Conservation (phyloP, 192 early-diverging fungal genomes). For the Coemansia asiatica region DNA sequence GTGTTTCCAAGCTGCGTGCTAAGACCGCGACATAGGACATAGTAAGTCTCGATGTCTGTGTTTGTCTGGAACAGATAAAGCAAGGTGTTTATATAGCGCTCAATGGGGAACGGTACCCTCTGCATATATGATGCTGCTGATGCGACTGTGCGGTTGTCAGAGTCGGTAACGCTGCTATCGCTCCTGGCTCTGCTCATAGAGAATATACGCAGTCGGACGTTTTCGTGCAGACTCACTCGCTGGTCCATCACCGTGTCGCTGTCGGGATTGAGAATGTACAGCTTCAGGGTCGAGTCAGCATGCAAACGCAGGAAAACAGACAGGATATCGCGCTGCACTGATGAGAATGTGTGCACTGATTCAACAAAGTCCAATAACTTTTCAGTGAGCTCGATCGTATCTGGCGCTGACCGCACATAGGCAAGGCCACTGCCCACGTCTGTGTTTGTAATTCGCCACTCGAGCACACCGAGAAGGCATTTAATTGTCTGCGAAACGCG, state of each 20-base stretch:
- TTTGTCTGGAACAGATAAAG: slow-evolving; percentile 66
- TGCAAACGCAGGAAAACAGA: slow-evolving; percentile 39
- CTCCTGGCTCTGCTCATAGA: slow-evolving; percentile 1
- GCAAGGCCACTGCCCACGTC: slow-evolving; percentile 18
- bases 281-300: slow-evolving; percentile 39
- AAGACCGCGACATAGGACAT: slow-evolving; percentile 65
- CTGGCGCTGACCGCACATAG: slow-evolving; percentile 20
- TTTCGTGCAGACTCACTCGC: slow-evolving; percentile 50
- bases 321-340: slow-evolving; percentile 41
- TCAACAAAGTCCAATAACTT: slow-evolving; percentile 37
- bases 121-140: background rate
- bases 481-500: slow-evolving; percentile 25
- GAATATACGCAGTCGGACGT: slow-evolving; percentile 34
- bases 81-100: slow-evolving; percentile 61
- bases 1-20: slow-evolving; percentile 71
- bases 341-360: slow-evolving; percentile 37
- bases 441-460: slow-evolving; percentile 40
- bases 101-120: slow-evolving; percentile 52
- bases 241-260: slow-evolving; percentile 52
- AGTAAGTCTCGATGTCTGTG: slow-evolving; percentile 69
- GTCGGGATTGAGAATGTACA: slow-evolving; percentile 34
- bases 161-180: background rate
- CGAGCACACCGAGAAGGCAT: slow-evolving; percentile 28
- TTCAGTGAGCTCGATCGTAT: slow-evolving; percentile 40
- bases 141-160: slow-evolving; percentile 5